Percentiles rank a stretch among this genome's conserved stretches.
Evolutionary conservation across 2,329 filamentous ascomycete species (phyloP).

Genomic region (Hirsutella rhossiliensis): DNA sequence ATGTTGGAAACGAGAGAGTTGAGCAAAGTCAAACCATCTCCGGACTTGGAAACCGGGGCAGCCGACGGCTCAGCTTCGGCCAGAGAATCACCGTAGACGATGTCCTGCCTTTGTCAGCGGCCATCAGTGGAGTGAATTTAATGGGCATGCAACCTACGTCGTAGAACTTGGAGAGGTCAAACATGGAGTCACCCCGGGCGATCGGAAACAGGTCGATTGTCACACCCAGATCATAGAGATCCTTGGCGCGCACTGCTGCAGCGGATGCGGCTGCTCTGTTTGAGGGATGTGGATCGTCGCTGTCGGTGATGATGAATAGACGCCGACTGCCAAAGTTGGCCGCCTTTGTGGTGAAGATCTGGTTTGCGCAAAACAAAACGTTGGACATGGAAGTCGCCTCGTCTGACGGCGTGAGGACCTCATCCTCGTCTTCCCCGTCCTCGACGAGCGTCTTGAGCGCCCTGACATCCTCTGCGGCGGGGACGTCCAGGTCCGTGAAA

Average conservation of each 20-base stretch:
- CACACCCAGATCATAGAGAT: slow-evolving; percentile 87
- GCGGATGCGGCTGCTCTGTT: slow-evolving; percentile 63
- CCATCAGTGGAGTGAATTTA: not conserved
- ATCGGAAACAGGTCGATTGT: slow-evolving; percentile 91
- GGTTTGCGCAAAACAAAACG: slow-evolving; percentile 87
- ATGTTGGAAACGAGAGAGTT: slow-evolving; percentile 76
- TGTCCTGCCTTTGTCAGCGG: slow-evolving; percentile 45
- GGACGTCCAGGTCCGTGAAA: slow-evolving; percentile 76
- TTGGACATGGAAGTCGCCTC: slow-evolving; percentile 73
- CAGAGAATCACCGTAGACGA: slow-evolving; percentile 70
- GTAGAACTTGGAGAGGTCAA: slow-evolving; percentile 81
- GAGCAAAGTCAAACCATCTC: slow-evolving; percentile 67
- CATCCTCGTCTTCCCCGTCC: slow-evolving; percentile 58
- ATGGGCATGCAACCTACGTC: slow-evolving; percentile 45
- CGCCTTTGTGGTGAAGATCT: slow-evolving; percentile 90
- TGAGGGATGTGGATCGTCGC: slow-evolving; percentile 69
- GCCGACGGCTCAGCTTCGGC: slow-evolving; percentile 48
- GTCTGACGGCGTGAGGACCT: slow-evolving; percentile 56
- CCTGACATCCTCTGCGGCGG: slow-evolving; percentile 78
- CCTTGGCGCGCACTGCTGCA: slow-evolving; percentile 79
- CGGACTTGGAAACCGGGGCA: slow-evolving; percentile 52
- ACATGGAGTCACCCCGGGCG: slow-evolving; percentile 54
- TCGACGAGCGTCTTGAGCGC: slow-evolving; percentile 63
- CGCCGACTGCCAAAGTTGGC: slow-evolving; percentile 87
- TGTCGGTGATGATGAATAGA: slow-evolving; percentile 92